Percentiles rank a stretch among this genome's conserved stretches.
Conservation (phyloP, 129 eudicot genomes). For the Silybum marianum region DNA sequence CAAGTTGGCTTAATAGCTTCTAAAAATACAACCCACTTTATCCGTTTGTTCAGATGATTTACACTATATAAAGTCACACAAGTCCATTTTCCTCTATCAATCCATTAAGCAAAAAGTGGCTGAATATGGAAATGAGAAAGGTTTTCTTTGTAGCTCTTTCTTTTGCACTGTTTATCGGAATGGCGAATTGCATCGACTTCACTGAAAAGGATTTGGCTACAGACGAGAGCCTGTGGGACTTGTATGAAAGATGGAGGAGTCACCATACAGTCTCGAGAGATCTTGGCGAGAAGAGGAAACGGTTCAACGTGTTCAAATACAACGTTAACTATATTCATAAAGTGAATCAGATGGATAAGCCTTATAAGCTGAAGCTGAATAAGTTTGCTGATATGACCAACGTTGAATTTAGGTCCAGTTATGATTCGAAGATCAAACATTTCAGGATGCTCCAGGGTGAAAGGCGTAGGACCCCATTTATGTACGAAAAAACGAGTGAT, state of each 20-base stretch:
- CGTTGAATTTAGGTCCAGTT: slow-evolving; percentile 61
- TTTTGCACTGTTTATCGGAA: slow-evolving; percentile 35
- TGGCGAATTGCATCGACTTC: slow-evolving; percentile 58
- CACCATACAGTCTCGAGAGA: slow-evolving; percentile 75
- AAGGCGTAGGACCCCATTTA: slow-evolving; percentile 49
- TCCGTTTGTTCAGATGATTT: slow-evolving; percentile 24
- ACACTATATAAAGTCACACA: slow-evolving; percentile 22
- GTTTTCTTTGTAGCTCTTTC: slow-evolving; percentile 41
- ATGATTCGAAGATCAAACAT: slow-evolving; percentile 68
- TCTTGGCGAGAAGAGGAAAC: slow-evolving; percentile 57
- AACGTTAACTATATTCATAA: slow-evolving; percentile 63
- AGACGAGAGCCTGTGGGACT: slow-evolving; percentile 71
- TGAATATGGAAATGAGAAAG: slow-evolving; percentile 42
- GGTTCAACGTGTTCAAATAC: slow-evolving; percentile 82
- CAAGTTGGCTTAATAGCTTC: slow-evolving; percentile 7
- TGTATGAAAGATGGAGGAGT: slow-evolving; percentile 83
- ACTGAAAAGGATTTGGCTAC: slow-evolving; percentile 66
- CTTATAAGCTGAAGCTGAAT: slow-evolving; percentile 84
- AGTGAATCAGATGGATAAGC: slow-evolving; percentile 81
- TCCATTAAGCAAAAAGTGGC: neutral
- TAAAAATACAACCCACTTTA: slow-evolving; percentile 24
- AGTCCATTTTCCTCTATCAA: slow-evolving; percentile 4
- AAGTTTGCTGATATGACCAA: slow-evolving; percentile 81
- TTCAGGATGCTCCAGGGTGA: slow-evolving; percentile 56
- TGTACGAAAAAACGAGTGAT: slow-evolving; percentile 52